Conservation (phyloP, 2,329 filamentous ascomycete genomes). For the Claviceps paspali region DNA sequence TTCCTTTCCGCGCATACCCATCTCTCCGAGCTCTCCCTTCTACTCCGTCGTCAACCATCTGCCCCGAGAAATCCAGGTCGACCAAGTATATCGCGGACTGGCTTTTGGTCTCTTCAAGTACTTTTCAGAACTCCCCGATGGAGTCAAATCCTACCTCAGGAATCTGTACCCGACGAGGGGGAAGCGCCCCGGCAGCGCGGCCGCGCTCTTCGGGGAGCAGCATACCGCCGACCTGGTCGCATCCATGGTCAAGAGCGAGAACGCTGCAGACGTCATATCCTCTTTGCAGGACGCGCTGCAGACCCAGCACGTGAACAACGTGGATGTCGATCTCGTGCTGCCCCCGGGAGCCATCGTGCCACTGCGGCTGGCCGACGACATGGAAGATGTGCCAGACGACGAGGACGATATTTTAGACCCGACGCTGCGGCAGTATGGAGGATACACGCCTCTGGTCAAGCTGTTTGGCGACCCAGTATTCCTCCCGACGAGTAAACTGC, state of each 20-base stretch:
- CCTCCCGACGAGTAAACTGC: slow-evolving; percentile 69
- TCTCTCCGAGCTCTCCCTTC: slow-evolving; percentile 82
- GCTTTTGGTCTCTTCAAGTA: slow-evolving; percentile 92
- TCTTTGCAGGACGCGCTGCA: slow-evolving; percentile 63
- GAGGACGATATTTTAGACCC: slow-evolving; percentile 53
- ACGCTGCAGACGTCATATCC: slow-evolving; percentile 54
- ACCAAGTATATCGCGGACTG: slow-evolving; percentile 79
- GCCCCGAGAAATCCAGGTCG: slow-evolving; percentile 86
- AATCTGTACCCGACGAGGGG: slow-evolving; percentile 39
- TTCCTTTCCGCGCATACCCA: slow-evolving; percentile 79
- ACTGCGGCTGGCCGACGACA: slow-evolving; percentile 42
- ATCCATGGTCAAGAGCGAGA: slow-evolving; percentile 69
- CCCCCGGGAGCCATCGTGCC: slow-evolving; percentile 64
- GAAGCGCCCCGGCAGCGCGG: slow-evolving; percentile 46
- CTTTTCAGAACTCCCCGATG: slow-evolving; percentile 70
- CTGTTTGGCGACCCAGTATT: slow-evolving; percentile 75
- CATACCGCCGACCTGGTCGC: slow-evolving; percentile 86
- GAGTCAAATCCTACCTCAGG: slow-evolving; percentile 57
- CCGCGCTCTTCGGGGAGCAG: slow-evolving; percentile 70
- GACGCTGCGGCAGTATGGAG: slow-evolving; percentile 54
- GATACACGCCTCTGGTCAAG: slow-evolving; percentile 62
- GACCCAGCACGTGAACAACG: slow-evolving; percentile 67
- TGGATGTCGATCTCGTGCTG: slow-evolving; percentile 77
- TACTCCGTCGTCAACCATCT: slow-evolving; percentile 83
- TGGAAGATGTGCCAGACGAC: slow-evolving; percentile 43